phyloP scores from a whole-genome alignment of 2,329 filamentous ascomycete genomes.

The Helotiales sp. region DNA sequence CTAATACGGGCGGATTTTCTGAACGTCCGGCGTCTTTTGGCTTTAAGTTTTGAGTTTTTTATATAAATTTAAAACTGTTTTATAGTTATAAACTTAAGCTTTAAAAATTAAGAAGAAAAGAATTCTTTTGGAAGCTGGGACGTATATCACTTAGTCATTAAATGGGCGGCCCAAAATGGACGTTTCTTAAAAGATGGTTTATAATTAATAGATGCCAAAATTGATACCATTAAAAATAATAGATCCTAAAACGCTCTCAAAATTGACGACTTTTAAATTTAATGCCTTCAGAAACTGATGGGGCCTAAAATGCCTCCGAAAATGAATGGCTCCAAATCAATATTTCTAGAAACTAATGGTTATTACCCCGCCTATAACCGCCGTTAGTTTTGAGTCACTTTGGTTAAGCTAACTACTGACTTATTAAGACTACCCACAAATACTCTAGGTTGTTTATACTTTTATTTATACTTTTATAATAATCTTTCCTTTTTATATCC shows the following conservation, averaged over 20 bases:
- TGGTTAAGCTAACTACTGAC: background rate
- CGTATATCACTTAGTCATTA: too few species aligned
- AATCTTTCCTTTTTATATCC: background rate
- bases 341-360: background rate
- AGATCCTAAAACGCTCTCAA: background rate
- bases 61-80: background rate
- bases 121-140: too few species aligned
- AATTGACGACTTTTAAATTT: background rate
- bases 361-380: background rate
- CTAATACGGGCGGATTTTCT: constrained; percentile 19
- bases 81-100: too few species aligned
- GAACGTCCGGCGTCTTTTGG: constrained; percentile 14
- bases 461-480: background rate
- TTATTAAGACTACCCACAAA: constrained; percentile 1
- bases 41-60: constrained; percentile 11
- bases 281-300: background rate
- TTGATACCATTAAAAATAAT: background rate
- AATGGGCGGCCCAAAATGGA: too few species aligned
- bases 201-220: too few species aligned
- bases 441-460: background rate
- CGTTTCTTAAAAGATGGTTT: too few species aligned
- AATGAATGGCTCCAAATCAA: background rate
- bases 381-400: background rate
- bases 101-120: too few species aligned
- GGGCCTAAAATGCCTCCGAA: background rate